Evolutionary conservation across 164 flowering plant genomes (phyloP).

Genomic region (Piper betle): DNA sequence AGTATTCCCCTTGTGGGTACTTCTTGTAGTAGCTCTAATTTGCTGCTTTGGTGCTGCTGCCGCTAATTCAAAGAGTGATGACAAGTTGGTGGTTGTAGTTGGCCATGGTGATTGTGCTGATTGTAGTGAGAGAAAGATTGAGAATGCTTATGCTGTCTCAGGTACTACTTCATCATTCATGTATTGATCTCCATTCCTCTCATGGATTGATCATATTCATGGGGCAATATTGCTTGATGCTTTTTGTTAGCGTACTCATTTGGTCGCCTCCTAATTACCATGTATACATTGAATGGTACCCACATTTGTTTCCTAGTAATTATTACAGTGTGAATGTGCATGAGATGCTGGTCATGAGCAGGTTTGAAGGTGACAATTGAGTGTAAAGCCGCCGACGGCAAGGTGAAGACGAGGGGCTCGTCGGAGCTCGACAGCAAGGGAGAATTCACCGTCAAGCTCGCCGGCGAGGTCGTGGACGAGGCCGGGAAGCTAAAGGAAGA

Average conservation of each 20-base stretch:
- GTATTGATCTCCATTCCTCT: too few relatives aligned
- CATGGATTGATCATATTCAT: too few relatives aligned
- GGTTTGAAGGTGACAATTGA: conserved; percentile 51
- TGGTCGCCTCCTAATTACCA: too few relatives aligned
- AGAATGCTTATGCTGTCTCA: conserved; percentile 44
- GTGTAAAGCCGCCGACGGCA: conserved; percentile 44
- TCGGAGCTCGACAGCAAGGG: conserved; percentile 54
- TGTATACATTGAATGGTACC: too few relatives aligned
- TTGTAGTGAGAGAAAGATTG: conserved; percentile 35
- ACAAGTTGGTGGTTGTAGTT: conserved; percentile 35
- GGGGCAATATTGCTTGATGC: too few relatives aligned
- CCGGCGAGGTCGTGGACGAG: conserved; percentile 22
- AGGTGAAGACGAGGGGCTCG: conserved; percentile 30
- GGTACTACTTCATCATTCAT: conserved; percentile 28
- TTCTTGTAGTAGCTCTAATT: conserved; percentile 20
- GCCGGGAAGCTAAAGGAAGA: conserved; percentile 40
- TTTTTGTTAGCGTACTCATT: too few relatives aligned
- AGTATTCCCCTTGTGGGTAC: conserved; percentile 13
- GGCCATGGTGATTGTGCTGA: conserved; percentile 67
- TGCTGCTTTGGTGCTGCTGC: conserved; percentile 20
- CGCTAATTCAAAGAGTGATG: neutral
- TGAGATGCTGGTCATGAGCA: conserved; percentile 16
- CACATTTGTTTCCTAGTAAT: too few relatives aligned
- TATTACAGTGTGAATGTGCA: neutral
- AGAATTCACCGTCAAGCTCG: conserved; percentile 41